phyloP scores from a whole-genome alignment of 176 grass and related monocot species.

The Bolboschoenus planiculmis region DNA sequence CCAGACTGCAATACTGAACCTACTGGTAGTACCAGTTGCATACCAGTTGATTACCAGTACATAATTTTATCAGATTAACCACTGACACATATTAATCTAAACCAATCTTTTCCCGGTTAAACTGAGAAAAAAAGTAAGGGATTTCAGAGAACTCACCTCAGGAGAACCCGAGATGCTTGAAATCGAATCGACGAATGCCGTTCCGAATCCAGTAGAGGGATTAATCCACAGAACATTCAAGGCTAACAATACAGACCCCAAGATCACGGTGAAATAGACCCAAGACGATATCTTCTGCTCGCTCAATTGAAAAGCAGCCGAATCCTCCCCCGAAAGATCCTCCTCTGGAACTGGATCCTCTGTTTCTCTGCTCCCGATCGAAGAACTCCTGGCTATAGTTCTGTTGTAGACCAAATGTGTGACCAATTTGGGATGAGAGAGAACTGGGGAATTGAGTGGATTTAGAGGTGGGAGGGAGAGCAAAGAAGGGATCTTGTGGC shows the following conservation, averaged over 20 bases:
- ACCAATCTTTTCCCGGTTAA: background rate
- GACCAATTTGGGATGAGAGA: background rate
- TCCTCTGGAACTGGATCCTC: conserved; percentile 13
- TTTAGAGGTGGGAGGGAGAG: background rate
- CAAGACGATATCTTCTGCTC: conserved; percentile 66
- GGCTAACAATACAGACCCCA: conserved; percentile 46
- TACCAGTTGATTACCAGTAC: background rate
- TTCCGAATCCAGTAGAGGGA: conserved; percentile 57
- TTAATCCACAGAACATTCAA: conserved; percentile 83
- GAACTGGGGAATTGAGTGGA: background rate
- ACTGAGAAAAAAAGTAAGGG: background rate
- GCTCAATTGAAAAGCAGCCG: conserved; percentile 55
- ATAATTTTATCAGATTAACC: background rate
- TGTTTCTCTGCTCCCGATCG: conserved; percentile 26
- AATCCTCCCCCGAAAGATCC: conserved; percentile 53
- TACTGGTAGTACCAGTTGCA: background rate
- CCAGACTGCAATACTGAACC: background rate
- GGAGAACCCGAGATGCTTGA: conserved; percentile 58
- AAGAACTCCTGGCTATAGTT: conserved; percentile 22
- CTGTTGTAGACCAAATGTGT: background rate
- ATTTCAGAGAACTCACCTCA: conserved; percentile 40
- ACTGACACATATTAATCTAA: background rate
- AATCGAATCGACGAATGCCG: conserved; percentile 58
- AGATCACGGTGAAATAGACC: conserved; percentile 70
- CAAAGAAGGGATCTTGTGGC: conserved; percentile 1